These are phyloP conservation scores for Tetracladium setigerum DNA, from an alignment of 495 filamentous ascomycete species.

Conservation along the genomic window DNA sequence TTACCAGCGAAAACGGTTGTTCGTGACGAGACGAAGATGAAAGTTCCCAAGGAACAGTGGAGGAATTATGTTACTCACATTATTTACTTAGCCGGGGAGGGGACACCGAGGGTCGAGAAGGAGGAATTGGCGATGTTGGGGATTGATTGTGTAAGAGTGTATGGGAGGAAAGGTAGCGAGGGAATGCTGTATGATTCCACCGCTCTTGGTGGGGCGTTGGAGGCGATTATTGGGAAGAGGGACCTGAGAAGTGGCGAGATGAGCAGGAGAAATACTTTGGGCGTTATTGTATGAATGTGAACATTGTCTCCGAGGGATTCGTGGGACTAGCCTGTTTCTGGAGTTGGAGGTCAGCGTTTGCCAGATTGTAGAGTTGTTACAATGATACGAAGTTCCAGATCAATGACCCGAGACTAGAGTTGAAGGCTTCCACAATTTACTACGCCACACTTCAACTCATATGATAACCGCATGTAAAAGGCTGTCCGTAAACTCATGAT, in stretches of 20 bases:
- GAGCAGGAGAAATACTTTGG: conserved; percentile 59
- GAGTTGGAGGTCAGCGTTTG: too few relatives aligned
- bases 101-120: conserved; percentile 62
- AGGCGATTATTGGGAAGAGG: conserved; percentile 55
- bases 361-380: too few relatives aligned
- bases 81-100: conserved; percentile 68
- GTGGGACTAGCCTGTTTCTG: too few relatives aligned
- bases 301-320: too few relatives aligned
- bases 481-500: too few relatives aligned
- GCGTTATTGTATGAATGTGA: too few relatives aligned
- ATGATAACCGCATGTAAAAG: too few relatives aligned
- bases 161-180: conserved; percentile 51
- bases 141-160: conserved; percentile 67
- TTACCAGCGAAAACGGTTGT: neutral
- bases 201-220: conserved; percentile 67
- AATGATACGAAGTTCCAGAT: too few relatives aligned
- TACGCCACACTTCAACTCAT: too few relatives aligned
- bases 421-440: too few relatives aligned
- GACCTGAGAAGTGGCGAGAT: conserved; percentile 48
- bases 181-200: conserved; percentile 71
- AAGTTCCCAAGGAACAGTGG: conserved; percentile 31
- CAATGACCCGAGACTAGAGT: too few relatives aligned
- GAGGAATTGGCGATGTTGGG: conserved; percentile 56
- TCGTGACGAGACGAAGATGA: conserved; percentile 33
- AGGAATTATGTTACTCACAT: conserved; percentile 72